Base-by-base conservation (phyloP, 2,329 filamentous ascomycete species). In the Mariannaea sp. region DNA sequence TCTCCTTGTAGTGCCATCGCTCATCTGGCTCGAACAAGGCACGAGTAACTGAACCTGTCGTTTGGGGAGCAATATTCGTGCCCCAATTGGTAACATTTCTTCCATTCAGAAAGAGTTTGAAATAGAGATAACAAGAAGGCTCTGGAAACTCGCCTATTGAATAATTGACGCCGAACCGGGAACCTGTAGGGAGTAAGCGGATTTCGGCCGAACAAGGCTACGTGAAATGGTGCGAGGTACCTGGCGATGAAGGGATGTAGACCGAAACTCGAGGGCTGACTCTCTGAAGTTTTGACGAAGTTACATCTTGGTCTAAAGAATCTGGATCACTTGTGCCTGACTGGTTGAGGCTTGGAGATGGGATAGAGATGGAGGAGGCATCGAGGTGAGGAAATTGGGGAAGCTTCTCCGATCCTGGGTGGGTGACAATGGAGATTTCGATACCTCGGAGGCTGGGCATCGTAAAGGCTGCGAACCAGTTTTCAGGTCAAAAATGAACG, bases 351-450 rank as follows among this genome's bases (percentile, higher is more conserved):
- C 19, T 55, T 26, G 57, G 59, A 14, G 60, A 62, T 39, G 67
- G 49, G 20, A 76, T 70, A 3, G 64, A 67, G 36, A 76, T 71
- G 13, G 76, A 80, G 0, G 76, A 76, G 43, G 72, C 74, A 43
- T 82, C 79, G 0, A 80, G 80, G 56, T 84, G 80, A 16, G 79
- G 77, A 60, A 80, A 83, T 61, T 85, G 82, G 12, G 77, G 75
- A 3, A 84, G 71, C 16, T 63, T 67, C 38, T 71, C 65, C 8
- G 69, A 60, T 3, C 69, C 67, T 13, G 70, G 64, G 35, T 73
- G 69, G 2, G 72, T 65, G 14, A 73, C 62, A 32, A 83, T 64
- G 2, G 73, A 76, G 19, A 82, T 53, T 22, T 80, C 73, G 45
- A 82, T 70, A 8, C 78, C 79, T 19, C 76, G 74, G 47, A 81